Percentiles rank a stretch among this genome's conserved stretches.
Evolutionary conservation across 2,329 filamentous ascomycete genomes (phyloP).

Genomic region (Fusarium sp.): DNA sequence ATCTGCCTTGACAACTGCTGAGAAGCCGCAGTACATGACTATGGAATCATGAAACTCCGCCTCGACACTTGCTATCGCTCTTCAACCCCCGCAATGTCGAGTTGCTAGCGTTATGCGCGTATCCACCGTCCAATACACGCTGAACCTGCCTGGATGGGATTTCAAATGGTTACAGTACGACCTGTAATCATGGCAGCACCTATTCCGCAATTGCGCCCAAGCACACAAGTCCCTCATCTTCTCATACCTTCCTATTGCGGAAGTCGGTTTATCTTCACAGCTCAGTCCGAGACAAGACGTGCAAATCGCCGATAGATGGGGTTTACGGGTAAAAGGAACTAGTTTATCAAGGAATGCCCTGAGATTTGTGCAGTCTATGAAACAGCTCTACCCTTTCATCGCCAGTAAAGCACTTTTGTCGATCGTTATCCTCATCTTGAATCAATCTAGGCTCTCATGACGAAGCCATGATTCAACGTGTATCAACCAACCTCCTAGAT

Average conservation of each 20-base stretch:
- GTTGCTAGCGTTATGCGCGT: neutral
- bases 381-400: neutral
- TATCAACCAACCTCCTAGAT: neutral
- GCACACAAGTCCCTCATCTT: neutral
- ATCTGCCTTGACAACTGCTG: neutral
- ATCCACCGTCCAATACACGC: neutral
- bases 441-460: neutral
- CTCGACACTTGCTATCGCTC: neutral
- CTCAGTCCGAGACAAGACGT: constrained; percentile 2
- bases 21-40: neutral
- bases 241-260: constrained; percentile 32
- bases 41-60: neutral
- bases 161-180: neutral
- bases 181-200: constrained; percentile 11
- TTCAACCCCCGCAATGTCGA: neutral
- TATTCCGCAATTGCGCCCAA: neutral
- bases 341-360: neutral
- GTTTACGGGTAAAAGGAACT: neutral
- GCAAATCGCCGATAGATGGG: neutral
- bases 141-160: neutral
- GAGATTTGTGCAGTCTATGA: neutral
- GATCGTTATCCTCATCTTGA: neutral
- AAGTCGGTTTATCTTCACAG: neutral
- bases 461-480: neutral
- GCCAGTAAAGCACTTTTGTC: neutral